Percentiles rank a stretch among this genome's conserved stretches.
These are phyloP conservation scores for Microdochium nivale DNA, from an alignment of 2,329 filamentous ascomycete genomes.

Conservation along the genomic window DNA sequence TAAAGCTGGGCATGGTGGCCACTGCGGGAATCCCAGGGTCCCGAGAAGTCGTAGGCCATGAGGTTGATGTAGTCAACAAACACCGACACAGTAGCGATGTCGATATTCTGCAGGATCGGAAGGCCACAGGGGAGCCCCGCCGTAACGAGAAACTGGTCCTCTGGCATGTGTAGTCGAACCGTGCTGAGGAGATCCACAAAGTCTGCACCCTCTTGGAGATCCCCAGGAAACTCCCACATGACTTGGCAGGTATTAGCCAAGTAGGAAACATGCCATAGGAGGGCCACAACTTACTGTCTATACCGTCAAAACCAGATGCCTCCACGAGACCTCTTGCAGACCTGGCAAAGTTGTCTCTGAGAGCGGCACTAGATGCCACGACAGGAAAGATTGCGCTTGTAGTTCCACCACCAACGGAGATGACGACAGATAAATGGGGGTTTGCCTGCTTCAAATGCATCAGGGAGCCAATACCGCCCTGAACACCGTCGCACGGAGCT, in stretches of 20 bases:
- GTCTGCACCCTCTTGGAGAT: conserved; percentile 57
- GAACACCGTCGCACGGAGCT: conserved; percentile 62
- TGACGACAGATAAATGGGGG: conserved; percentile 61
- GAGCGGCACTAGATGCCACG: conserved; percentile 52
- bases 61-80: conserved; percentile 71
- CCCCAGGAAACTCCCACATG: conserved; percentile 70
- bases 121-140: conserved; percentile 63
- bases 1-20: conserved; percentile 74
- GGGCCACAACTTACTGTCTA: conserved; percentile 54
- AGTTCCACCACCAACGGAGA: conserved; percentile 65
- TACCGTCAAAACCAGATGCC: conserved; percentile 62
- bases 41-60: conserved; percentile 74
- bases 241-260: conserved; percentile 36
- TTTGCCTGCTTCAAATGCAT: conserved; percentile 64
- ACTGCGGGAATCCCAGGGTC: conserved; percentile 56
- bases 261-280: background rate
- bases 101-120: conserved; percentile 60
- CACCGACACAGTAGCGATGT: conserved; percentile 51
- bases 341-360: conserved; percentile 61
- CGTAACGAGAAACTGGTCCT: conserved; percentile 60
- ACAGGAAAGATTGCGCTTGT: conserved; percentile 59
- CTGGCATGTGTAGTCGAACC: conserved; percentile 58
- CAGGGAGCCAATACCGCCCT: conserved; percentile 65
- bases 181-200: conserved; percentile 61
- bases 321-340: conserved; percentile 61